Conservation (phyloP, 2,329 filamentous ascomycete genomes). For the Penicillium sp. region DNA sequence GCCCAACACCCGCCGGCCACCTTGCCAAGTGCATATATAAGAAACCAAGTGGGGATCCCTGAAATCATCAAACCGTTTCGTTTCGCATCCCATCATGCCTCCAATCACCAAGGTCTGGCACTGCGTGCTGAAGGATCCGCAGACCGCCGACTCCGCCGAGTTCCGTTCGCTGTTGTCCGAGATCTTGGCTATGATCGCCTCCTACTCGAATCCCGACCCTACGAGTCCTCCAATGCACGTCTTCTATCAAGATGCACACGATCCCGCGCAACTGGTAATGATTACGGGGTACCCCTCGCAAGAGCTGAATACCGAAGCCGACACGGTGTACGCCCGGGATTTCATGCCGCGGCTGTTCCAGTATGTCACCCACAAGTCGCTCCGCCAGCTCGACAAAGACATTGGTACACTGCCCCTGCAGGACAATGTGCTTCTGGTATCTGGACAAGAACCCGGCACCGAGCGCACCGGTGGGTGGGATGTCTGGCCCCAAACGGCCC, state of each 20-base stretch:
- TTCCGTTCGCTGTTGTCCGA: conserved; percentile 10
- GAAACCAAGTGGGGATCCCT: no score
- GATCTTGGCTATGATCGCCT: conserved; percentile 6
- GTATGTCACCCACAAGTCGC: conserved; percentile 10
- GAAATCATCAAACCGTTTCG: no score
- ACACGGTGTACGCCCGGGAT: conserved; percentile 10
- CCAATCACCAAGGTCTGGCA: conserved; percentile 16
- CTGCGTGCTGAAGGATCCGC: conserved; percentile 7
- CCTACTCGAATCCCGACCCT: conserved; percentile 8
- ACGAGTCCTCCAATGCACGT: conserved; percentile 7
- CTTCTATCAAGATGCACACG: conserved; percentile 13
- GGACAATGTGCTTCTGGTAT: conserved; percentile 2
- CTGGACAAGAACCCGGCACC: conserved; percentile 2
- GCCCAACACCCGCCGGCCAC: no score
- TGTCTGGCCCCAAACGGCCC: conserved; percentile 7
- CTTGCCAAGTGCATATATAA: no score
- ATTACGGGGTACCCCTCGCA: conserved; percentile 16
- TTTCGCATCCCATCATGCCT: conserved; percentile 10
- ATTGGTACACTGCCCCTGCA: conserved; percentile 4
- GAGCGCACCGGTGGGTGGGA: conserved; percentile 7
- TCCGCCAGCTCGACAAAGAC: conserved; percentile 10
- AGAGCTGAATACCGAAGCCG: conserved; percentile 11
- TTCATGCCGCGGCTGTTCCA: conserved; percentile 8
- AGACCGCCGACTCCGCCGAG: background rate
- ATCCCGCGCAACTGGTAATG: conserved; percentile 11